Evolutionary conservation across 2,329 filamentous ascomycete genomes (phyloP).

Genomic region (Fusarium burgessii): DNA sequence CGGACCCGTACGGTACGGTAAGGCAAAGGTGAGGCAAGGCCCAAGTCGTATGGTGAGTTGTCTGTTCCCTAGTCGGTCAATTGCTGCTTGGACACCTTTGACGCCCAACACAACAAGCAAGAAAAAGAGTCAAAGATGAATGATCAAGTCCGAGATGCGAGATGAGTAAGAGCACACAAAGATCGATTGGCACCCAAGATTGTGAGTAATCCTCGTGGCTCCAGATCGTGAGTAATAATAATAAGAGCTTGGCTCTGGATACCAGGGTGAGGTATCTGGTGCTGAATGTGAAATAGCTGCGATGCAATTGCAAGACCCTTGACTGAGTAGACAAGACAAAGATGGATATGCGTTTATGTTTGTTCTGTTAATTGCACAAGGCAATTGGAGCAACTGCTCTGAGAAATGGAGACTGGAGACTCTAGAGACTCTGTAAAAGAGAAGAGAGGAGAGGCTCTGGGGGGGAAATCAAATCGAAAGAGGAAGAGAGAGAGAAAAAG

Average conservation of each 20-base stretch:
- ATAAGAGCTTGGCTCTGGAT: not conserved
- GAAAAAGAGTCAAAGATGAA: not conserved
- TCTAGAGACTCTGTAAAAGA: slow-evolving; percentile 27
- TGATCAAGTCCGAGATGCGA: slow-evolving; percentile 23
- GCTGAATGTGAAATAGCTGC: slow-evolving; percentile 1
- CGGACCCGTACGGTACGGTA: not conserved
- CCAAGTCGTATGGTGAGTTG: slow-evolving; percentile 34
- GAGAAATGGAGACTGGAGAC: slow-evolving; percentile 19
- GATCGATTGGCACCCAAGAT: slow-evolving; percentile 30
- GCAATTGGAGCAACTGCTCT: slow-evolving; percentile 38
- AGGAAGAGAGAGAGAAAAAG: slow-evolving; percentile 24
- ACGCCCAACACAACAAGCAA: slow-evolving; percentile 32
- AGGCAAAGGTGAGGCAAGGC: slow-evolving; percentile 11
- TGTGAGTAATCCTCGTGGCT: slow-evolving; percentile 15
- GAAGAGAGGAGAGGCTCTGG: slow-evolving; percentile 18
- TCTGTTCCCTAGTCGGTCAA: slow-evolving; percentile 38
- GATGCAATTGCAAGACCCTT: slow-evolving; percentile 15
- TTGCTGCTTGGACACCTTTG: slow-evolving; percentile 30
- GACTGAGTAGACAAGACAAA: slow-evolving; percentile 3
- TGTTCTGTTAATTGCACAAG: slow-evolving; percentile 4
- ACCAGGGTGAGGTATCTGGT: slow-evolving; percentile 6
- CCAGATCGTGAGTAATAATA: slow-evolving; percentile 14
- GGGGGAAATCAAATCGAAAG: slow-evolving; percentile 14
- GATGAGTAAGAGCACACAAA: slow-evolving; percentile 17
- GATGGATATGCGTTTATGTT: slow-evolving; percentile 4